Evolutionary conservation across 257 asterid species (phyloP), one percentile per base, ranked within the genome.

Genomic region (Scutellaria barbata): DNA sequence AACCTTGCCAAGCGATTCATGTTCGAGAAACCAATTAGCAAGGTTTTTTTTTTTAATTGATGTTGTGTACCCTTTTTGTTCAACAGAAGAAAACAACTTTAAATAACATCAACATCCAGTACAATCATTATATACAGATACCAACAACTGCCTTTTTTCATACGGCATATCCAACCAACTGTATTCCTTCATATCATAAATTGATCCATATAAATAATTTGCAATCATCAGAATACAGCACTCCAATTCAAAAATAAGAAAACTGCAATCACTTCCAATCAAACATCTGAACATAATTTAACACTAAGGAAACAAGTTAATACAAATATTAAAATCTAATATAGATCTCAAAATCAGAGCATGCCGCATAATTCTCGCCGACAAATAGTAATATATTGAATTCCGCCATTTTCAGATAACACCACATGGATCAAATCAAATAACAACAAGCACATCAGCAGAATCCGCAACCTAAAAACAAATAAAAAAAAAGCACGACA

Each of bases 341-440:
- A 51, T 6, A 69, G 74, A 80, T 80, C 80, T 72, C 63, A 25
- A 22, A 54, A 56, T 62, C 71, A 59, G 33, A 56, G 45, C 54
- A n/a, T 10, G 12, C 66, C 3, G 56, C 52, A 39, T 41, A 73
- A n/a, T 14, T 51, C 64, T 30, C 71, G 7, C 45, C 56, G 45
- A 53, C 60, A 52, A 53, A 57, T 30, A 10, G 68, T 9, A 22
- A n/a, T 10, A 71, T 14, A 54, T 33, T 7, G 66, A 69, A 65
- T 14, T 52, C 74, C 7, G 45, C 65, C 69, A 10, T 25, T 8
- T 58, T 6, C 69, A 46, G 58, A 39, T 6, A 25, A 20, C 69
- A 51, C 37, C 55, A 62, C 59, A 54, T 14, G 39, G 69, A 74
- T 67, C 74, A 30, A 76, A 67, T 73, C 66, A 58, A 48, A 51